These are phyloP conservation scores for Nakazawaea peltata DNA, from an alignment of 805 yeast species.

Conservation along the genomic window DNA sequence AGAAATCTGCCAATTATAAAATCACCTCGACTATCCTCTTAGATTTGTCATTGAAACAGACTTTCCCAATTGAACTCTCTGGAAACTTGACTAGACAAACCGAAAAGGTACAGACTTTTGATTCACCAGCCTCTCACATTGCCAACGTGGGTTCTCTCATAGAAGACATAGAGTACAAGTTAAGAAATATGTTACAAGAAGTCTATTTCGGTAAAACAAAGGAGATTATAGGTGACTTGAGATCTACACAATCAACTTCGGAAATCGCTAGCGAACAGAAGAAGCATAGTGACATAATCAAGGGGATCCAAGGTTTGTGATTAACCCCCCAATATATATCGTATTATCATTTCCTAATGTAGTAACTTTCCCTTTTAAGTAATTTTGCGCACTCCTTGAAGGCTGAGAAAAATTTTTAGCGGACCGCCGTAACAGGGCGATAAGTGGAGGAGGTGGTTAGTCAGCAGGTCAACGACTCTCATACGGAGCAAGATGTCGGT, in stretches of 20 bases:
- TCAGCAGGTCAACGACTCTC: too few species aligned
- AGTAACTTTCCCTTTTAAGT: too few species aligned
- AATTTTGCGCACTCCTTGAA: too few species aligned
- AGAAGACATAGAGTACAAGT: constrained; percentile 81
- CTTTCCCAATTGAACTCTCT: constrained; percentile 40
- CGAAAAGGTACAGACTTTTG: constrained; percentile 42
- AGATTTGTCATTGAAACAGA: constrained; percentile 39
- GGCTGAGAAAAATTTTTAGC: too few species aligned
- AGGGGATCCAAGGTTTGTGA: constrained; percentile 21
- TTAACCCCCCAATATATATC: too few species aligned
- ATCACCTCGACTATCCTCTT: constrained; percentile 85
- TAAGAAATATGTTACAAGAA: constrained; percentile 83
- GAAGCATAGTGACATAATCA: constrained; percentile 33
- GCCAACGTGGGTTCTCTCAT: constrained; percentile 78
- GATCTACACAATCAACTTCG: constrained; percentile 32
- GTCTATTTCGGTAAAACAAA: constrained; percentile 93
- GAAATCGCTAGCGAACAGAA: constrained; percentile 27
- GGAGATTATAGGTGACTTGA: constrained; percentile 71
- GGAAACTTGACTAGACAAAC: constrained; percentile 86
- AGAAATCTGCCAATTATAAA: constrained; percentile 45
- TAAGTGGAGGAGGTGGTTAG: too few species aligned
- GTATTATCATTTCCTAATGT: too few species aligned
- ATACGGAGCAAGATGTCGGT: too few species aligned
- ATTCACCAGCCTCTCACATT: constrained; percentile 59
- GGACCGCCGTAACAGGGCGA: too few species aligned